phyloP scores from a whole-genome alignment of 306 rosid species.

The Prinsepia uniflora region DNA sequence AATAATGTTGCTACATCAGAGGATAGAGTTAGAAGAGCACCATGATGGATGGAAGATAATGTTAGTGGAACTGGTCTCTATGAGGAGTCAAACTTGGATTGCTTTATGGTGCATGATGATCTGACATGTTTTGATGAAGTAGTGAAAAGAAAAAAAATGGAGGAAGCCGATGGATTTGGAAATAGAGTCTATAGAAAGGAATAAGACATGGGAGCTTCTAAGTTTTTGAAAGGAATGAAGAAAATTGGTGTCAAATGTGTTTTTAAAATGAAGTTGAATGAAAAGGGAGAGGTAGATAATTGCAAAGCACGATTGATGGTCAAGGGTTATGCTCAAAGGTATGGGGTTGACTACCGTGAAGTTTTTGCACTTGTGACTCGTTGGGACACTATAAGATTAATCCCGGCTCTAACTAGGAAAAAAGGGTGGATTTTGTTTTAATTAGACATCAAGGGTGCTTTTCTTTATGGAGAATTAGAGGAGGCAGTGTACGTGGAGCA shows the following conservation, averaged over 20 bases:
- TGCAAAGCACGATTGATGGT: background rate
- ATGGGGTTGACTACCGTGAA: background rate
- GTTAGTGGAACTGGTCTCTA: background rate
- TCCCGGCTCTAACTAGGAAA: background rate
- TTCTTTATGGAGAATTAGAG: background rate
- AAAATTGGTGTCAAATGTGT: background rate
- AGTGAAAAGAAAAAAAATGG: background rate
- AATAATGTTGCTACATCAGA: too few species aligned
- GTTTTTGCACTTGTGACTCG: background rate
- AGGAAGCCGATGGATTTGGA: background rate
- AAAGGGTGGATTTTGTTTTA: background rate
- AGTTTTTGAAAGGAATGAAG: background rate
- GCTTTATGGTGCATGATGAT: background rate
- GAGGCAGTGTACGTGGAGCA: background rate
- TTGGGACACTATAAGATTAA: background rate
- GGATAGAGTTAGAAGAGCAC: background rate
- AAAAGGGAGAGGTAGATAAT: background rate
- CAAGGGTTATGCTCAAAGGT: background rate
- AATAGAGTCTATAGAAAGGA: background rate
- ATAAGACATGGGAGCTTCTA: background rate
- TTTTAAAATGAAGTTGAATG: background rate
- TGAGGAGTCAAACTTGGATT: background rate
- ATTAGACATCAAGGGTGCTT: background rate
- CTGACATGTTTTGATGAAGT: background rate
- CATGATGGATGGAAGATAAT: background rate